Conservation (phyloP, 2,329 filamentous ascomycete species). For the Colletotrichum cordylinicola region DNA sequence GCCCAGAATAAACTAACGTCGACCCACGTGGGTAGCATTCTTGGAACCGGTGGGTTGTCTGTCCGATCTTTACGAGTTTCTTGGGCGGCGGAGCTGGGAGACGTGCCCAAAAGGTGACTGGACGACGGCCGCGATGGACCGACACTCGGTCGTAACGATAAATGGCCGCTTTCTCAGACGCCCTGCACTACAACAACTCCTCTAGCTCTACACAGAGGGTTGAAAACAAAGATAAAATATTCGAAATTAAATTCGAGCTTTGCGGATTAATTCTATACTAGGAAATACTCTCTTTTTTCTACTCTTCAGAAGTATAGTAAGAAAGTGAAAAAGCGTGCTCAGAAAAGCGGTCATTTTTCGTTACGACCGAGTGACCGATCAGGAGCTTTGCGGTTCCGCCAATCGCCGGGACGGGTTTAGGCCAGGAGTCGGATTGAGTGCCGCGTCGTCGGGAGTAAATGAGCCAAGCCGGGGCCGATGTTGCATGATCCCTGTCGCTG, state of each 20-base stretch:
- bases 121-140: background rate
- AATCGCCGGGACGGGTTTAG: constrained; percentile 3
- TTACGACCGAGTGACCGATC: no score
- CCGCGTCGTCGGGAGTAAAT: constrained; percentile 15
- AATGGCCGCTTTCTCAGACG: no score
- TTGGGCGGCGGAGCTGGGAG: background rate
- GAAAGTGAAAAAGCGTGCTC: no score
- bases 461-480: constrained; percentile 2
- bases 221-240: no score
- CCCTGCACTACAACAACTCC: no score
- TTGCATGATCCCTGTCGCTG: constrained; percentile 13
- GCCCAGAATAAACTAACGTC: constrained; percentile 3
- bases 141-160: no score
- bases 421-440: constrained; percentile 8
- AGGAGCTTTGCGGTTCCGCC: constrained; percentile 1
- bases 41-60: background rate
- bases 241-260: no score
- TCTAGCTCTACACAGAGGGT: no score
- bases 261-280: no score
- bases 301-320: no score
- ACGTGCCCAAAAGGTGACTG: background rate
- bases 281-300: no score
- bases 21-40: background rate
- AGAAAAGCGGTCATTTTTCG: no score
- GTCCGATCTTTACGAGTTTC: background rate